Conservation (phyloP, 208 protist genomes). For the Trypanosoma boissoni region DNA sequence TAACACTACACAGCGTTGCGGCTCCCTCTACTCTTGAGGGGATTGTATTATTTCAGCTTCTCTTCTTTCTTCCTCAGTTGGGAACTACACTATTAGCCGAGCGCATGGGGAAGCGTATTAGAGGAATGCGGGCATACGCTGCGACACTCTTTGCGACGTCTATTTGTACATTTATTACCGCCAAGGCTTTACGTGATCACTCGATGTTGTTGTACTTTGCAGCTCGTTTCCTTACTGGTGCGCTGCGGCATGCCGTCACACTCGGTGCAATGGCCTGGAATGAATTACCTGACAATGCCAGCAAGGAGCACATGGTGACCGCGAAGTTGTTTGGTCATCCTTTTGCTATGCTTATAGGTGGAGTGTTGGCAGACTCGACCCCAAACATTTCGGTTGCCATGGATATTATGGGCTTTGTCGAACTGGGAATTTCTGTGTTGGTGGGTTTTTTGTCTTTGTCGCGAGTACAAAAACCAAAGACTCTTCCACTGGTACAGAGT, state of each 20-base stretch:
- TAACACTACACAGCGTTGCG: constrained; percentile 33
- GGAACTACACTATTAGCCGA: constrained; percentile 41
- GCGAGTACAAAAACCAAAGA: constrained; percentile 6
- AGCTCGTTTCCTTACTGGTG: constrained; percentile 48
- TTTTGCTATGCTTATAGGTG: constrained; percentile 19
- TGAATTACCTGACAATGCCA: constrained; percentile 3
- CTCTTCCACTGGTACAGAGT: constrained; percentile 1
- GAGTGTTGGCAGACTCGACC: constrained; percentile 12
- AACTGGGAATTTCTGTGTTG: constrained; percentile 7
- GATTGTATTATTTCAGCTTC: constrained; percentile 42
- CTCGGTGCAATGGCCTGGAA: constrained; percentile 6
- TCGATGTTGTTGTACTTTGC: constrained; percentile 48
- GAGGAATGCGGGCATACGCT: constrained; percentile 24
- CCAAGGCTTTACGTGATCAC: constrained; percentile 30
- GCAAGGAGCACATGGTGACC: neutral
- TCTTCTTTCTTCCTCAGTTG: constrained; percentile 60
- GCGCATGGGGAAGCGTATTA: constrained; percentile 29
- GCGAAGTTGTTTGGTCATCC: neutral
- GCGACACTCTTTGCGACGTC: constrained; percentile 39
- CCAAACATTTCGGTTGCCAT: neutral
- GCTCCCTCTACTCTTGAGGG: constrained; percentile 29
- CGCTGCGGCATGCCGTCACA: constrained; percentile 43
- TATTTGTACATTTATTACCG: constrained; percentile 21
- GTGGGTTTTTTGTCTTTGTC: constrained; percentile 11
- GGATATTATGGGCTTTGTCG: constrained; percentile 9